Base-by-base conservation (phyloP, 2,329 filamentous ascomycete genomes). In the Purpureocillium lavendulum region DNA sequence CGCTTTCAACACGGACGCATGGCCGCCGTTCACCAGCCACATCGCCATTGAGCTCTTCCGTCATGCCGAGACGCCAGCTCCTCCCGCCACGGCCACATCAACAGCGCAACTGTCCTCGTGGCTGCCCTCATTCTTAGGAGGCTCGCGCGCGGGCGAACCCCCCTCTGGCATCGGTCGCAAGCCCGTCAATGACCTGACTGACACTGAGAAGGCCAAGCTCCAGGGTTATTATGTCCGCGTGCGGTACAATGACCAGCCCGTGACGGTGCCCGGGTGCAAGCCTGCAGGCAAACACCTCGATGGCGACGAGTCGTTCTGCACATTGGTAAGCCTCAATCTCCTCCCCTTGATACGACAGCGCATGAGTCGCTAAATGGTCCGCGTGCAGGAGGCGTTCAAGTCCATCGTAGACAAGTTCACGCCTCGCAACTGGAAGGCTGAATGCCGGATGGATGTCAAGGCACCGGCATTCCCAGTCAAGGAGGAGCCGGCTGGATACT, bases 21-120 rank as follows among this genome's bases (percentile, higher is more conserved):
- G 92, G 92, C 92, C 92, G 1, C 89, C 88, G 0, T 98, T 90
- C 55, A 96, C 90, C 0, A 90, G 85, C 50, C 88, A 94, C 52
- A 74, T 98, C 47, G 89, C 92, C 26, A 70, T 98, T 40, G 92
- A 98, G 62, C 72, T 97, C 45, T 96, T 97, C 68, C 78, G 33
- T n/a, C 30, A n/a, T 29, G 30, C 29, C 31, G 34, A 30, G 4
- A 26, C 14, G n/a, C 40, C 33, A 11, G 12, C n/a, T 4, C 17
- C 40, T 10, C 16, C 9, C 14, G 30, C 44, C 4, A 33, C 36
- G 2, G 33, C 30, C 8, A 32, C 41, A 12, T n/a, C 40, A 9
- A 15, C 42, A n/a, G 42, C 45, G 35, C 18, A 26, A 26, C 21
- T 26, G 21, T 26, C 42, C 2, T 49, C 47, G 30, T 55, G 53